Evolutionary conservation across 2,329 filamentous ascomycete species (phyloP), one percentile per base, ranked within the genome.

Genomic region (Dactylellina cionopaga): DNA sequence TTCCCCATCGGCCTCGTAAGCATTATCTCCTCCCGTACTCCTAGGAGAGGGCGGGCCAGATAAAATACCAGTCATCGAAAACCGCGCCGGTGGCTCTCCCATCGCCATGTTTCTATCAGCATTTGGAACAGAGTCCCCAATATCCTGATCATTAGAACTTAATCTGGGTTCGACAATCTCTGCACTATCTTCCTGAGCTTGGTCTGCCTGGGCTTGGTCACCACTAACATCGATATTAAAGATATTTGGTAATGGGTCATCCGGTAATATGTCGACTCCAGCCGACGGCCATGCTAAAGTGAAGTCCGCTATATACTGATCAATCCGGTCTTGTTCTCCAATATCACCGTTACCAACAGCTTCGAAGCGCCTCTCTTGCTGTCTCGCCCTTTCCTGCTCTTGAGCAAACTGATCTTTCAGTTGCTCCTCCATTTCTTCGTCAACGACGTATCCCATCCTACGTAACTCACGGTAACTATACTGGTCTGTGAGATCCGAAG

Each of bases 361-460:
- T 24, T 62, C 37, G 41, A 54, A 60, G 25, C 54, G 56, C 25
- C 11, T 55, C 24, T 55, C 55, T 11, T n/a, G 27, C 6, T 60
- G 39, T 19, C 27, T 54, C 5, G 31, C 19, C 6, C 29, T 37
- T 6, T 9, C 11, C 13, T 44, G 55, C 2, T 69, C 37, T 4
- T 15, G 11, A n/a, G 41, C 13, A 13, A 62, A 33, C 25, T 46
- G 13, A 3, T 31, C 27, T 7, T 35, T 52, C 15, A 55, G 24
- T 13, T 39, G 2, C 3, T 15, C 22, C 33, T 62, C 64, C 13
- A 52, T 3, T 11, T 55, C 27, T 11, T 25, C 24, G 19, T 62
- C 64, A 17, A 69, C 17, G 25, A 69, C 31, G 29, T 58, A 69
- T 11, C 64, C 64, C 33, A 54, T 52, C 1, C 25, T 35, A 22